A percentile compares a stretch with the other conserved stretches of the same genome.
Evolutionary conservation across 768 basidiomycete genomes (phyloP).

Genomic region (Gymnopilus junonius): DNA sequence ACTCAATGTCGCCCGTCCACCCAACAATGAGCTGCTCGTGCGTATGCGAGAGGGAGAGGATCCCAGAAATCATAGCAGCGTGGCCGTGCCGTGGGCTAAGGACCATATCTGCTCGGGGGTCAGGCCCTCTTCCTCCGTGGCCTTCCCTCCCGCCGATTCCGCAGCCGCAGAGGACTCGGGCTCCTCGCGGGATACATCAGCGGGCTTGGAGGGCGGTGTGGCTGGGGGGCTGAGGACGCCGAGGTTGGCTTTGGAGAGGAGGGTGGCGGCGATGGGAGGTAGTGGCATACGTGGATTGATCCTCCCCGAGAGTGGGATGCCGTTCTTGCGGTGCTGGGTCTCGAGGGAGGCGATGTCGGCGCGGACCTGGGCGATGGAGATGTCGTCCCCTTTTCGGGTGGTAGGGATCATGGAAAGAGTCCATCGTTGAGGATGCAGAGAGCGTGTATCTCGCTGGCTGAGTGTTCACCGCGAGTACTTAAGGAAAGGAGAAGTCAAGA

Average conservation of each 20-base stretch:
- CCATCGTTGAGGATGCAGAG: no score
- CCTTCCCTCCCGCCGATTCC: no score
- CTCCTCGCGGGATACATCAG: conserved; percentile 43
- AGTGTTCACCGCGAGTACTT: no score
- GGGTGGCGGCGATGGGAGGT: conserved; percentile 76
- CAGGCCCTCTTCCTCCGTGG: no score
- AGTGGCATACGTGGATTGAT: conserved; percentile 93
- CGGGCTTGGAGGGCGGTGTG: conserved; percentile 67
- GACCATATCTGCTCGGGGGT: conserved; percentile 65
- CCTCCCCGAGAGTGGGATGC: conserved; percentile 77
- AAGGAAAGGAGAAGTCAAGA: neutral
- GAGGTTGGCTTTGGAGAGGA: conserved; percentile 37
- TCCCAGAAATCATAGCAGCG: conserved; percentile 93
- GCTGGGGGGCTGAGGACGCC: conserved; percentile 75
- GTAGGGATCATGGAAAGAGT: conserved; percentile 76
- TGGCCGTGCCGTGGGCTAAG: conserved; percentile 85
- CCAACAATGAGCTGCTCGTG: conserved; percentile 93
- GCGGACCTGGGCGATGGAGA: conserved; percentile 75
- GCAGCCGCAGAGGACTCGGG: no score
- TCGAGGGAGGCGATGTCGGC: conserved; percentile 75
- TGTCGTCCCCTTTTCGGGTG: conserved; percentile 65
- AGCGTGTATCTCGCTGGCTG: no score
- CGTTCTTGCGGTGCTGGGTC: conserved; percentile 67
- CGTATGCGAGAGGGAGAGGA: conserved; percentile 78
- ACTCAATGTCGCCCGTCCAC: conserved; percentile 89